Base-by-base conservation (phyloP, 352 stramenopile species). In the Pythium phragmiticola region DNA sequence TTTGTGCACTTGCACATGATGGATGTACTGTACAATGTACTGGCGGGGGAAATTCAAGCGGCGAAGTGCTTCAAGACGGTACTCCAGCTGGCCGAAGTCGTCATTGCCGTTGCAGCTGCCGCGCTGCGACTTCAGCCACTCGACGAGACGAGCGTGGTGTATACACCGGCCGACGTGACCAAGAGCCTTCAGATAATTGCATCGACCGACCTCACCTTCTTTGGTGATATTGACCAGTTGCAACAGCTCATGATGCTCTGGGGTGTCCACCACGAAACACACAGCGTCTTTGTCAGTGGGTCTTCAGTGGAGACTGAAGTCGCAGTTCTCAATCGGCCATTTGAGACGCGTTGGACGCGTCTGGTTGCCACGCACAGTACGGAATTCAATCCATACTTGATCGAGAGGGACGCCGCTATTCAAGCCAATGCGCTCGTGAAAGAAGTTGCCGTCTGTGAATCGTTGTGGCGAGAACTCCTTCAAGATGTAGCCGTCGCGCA, bases 131-230 rank as follows among this genome's bases (percentile, higher is more conserved):
- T 84, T 12, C 68, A 79, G 36, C 39, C 45, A 34, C 42, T 48
- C 3, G 51, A 60, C 28, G 66, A 73, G 17, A 57, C 6, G 2
- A 57, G 41, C 6, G 9, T 39, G 13, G 28, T 51, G 46, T 41
- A 2, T 0, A 49, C 42, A 0, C 16, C 63, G 1, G 28, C 63
- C 8, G 75, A 83, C 30, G 59, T 89, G 16, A 74, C 66, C 16
- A 93, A 93, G 63, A 88, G 74, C 3, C 62, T 93, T 3, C 80
- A 93, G 58, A 93, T 93, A 55, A 88, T 93, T 23, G 71, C 84
- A 1, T 91, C 82, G 30, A 93, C 84, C 7, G 81, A 93, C 36
- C 60, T 89, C 7, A 64, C 66, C 3, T 91, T 90, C 46, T 93
- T 89, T 42, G 60, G 57, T 6, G 76, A 90, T 5, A 43, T 74